These are phyloP conservation scores for Adansonia madagascariensis DNA, from an alignment of 441 rosid genomes.

Conservation along the genomic window DNA sequence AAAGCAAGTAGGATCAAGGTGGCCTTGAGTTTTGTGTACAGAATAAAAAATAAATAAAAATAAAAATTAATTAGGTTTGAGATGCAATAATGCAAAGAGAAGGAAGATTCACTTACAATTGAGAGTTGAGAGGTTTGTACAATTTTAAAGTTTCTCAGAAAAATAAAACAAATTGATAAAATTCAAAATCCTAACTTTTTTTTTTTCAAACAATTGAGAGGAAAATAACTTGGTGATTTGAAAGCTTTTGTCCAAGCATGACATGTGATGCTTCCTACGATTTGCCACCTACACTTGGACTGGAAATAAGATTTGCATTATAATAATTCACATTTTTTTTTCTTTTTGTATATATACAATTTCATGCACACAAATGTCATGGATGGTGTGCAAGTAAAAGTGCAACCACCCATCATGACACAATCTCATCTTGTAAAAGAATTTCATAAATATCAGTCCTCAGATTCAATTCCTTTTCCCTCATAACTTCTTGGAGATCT, in stretches of 20 bases:
- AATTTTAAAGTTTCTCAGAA: no score
- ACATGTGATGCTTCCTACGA: background rate
- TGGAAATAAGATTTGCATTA: background rate
- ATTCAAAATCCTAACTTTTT: no score
- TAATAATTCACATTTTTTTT: background rate
- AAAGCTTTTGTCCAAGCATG: no score
- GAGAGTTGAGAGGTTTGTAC: no score
- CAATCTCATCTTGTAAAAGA: constrained; percentile 70
- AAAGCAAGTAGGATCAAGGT: constrained; percentile 53
- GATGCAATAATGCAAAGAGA: no score
- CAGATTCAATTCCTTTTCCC: constrained; percentile 87
- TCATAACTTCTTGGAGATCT: constrained; percentile 96
- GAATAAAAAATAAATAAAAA: constrained; percentile 41
- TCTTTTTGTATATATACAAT: background rate
- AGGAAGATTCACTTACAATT: no score
- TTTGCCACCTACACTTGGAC: background rate
- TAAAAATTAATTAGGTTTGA: no score
- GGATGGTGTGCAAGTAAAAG: background rate
- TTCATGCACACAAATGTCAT: background rate
- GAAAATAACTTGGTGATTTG: no score
- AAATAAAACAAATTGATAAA: no score
- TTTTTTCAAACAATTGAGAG: no score
- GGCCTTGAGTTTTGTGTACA: constrained; percentile 50
- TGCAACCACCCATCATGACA: constrained; percentile 16
- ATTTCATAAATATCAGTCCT: constrained; percentile 95